phyloP scores from a whole-genome alignment of 202 grass and related monocot genomes.

The Zizania palustris region DNA sequence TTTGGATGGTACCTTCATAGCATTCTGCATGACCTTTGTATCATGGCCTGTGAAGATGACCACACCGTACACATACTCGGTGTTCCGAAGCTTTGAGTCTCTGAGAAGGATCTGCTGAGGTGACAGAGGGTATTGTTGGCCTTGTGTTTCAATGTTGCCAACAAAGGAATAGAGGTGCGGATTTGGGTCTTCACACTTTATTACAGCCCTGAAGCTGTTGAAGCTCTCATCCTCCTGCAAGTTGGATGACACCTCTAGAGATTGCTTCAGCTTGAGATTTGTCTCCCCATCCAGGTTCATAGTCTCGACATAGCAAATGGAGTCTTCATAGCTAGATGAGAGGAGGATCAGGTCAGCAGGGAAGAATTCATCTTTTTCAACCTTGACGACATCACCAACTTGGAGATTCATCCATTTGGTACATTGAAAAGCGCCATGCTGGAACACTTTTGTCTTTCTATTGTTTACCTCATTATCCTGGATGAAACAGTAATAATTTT shows the following conservation, averaged over 20 bases:
- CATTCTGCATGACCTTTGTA: conserved; percentile 97
- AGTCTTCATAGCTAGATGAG: conserved; percentile 84
- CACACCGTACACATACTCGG: conserved; percentile 71
- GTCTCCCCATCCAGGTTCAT: conserved; percentile 99
- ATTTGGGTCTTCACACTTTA: conserved; percentile 87
- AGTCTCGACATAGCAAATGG: conserved; percentile 90
- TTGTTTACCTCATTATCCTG: conserved; percentile 83
- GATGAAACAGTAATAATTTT: conserved; percentile 19
- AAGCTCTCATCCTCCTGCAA: conserved; percentile 57
- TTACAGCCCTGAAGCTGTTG: conserved; percentile 23
- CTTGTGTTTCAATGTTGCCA: conserved; percentile 59
- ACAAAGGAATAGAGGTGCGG: conserved; percentile 84
- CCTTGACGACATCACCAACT: conserved; percentile 76
- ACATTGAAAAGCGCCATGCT: conserved; percentile 45
- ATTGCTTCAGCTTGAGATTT: conserved; percentile 89
- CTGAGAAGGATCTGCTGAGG: conserved; percentile 79
- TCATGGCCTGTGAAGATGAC: conserved; percentile 89
- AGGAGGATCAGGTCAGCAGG: conserved; percentile 85
- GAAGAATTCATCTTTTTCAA: conserved; percentile 87
- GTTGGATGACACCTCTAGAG: conserved; percentile 53
- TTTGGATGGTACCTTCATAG: conserved; percentile 81
- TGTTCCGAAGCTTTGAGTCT: conserved; percentile 90
- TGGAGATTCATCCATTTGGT: conserved; percentile 68
- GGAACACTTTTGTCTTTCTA: conserved; percentile 37
- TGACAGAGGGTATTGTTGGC: conserved; percentile 56